phyloP scores from a whole-genome alignment of 495 filamentous ascomycete genomes.

The Penicillium manginii region DNA sequence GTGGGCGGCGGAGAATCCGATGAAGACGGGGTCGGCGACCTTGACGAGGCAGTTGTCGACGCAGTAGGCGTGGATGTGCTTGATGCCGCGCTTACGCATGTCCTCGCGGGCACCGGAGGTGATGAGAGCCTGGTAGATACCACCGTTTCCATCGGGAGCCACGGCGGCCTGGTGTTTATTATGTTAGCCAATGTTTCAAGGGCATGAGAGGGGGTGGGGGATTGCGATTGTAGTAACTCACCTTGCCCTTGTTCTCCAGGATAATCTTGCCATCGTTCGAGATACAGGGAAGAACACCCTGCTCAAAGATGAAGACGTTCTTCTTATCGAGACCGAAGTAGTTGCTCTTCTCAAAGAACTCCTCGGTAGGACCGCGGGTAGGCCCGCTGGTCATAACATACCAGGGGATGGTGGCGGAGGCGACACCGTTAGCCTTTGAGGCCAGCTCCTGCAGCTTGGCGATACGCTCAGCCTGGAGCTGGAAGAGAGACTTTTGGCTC shows the following conservation, averaged over 20 bases:
- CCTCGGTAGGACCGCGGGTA: constrained; percentile 88
- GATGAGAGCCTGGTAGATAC: constrained; percentile 91
- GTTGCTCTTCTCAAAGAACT: constrained; percentile 85
- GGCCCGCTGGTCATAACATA: constrained; percentile 99
- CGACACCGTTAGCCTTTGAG: constrained; percentile 66
- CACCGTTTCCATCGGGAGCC: constrained; percentile 97
- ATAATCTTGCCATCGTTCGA: constrained; percentile 98
- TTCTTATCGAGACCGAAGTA: constrained; percentile 88
- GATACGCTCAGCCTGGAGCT: constrained; percentile 95
- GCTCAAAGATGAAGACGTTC: constrained; percentile 94
- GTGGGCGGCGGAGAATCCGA: constrained; percentile 88
- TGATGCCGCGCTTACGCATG: constrained; percentile 84
- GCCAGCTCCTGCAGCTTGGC: constrained; percentile 82
- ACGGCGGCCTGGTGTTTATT: constrained; percentile 68
- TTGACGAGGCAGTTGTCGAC: constrained; percentile 99
- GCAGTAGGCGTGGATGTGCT: constrained; percentile 97
- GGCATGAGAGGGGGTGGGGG: not conserved
- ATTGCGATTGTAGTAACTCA: constrained; percentile 31
- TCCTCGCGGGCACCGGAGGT: constrained; percentile 81
- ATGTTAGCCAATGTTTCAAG: constrained; percentile 13
- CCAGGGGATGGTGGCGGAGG: constrained; percentile 83
- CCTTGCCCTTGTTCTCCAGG: constrained; percentile 86
- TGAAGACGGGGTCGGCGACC: constrained; percentile 94
- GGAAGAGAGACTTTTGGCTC: constrained; percentile 92
- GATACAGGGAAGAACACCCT: constrained; percentile 95